Conservation (phyloP, 2,329 filamentous ascomycete species). For the Colletotrichum euphorbiae region DNA sequence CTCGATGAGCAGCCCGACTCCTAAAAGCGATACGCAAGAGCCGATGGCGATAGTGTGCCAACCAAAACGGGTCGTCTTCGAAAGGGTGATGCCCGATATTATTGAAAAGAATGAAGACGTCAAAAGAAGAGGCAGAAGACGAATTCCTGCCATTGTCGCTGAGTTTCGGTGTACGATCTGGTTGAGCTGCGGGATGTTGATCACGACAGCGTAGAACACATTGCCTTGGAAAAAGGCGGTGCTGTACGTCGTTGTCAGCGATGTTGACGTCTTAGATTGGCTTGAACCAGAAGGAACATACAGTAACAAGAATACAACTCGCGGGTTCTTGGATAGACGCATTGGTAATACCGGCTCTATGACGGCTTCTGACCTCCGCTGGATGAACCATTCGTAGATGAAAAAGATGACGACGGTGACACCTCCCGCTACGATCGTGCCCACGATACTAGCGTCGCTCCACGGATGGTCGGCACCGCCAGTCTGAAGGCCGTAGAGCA, state of each 20-base stretch:
- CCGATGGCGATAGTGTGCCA: background rate
- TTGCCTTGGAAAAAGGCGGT: constrained; percentile 2
- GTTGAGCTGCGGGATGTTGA: background rate
- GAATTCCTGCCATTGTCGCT: background rate
- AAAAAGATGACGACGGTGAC: background rate
- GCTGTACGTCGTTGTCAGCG: background rate
- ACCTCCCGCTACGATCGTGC: background rate
- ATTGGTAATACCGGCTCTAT: constrained; percentile 1
- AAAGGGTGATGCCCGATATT: background rate
- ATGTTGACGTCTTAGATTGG: background rate
- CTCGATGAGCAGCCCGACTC: background rate
- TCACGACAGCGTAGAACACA: background rate
- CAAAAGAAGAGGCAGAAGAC: background rate
- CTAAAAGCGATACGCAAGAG: background rate
- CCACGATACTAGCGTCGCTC: background rate
- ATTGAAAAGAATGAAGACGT: constrained; percentile 3
- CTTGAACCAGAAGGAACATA: background rate
- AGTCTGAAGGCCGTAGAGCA: constrained; percentile 13
- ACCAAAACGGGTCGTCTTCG: constrained; percentile 8
- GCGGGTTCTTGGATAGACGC: background rate
- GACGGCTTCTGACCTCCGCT: background rate
- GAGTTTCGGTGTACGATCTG: constrained; percentile 9
- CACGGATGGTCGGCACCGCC: constrained; percentile 5
- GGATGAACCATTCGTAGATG: background rate
- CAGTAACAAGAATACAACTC: background rate